Evolutionary conservation across 805 yeast species (phyloP).

Genomic region (Dipodascus albidus): DNA sequence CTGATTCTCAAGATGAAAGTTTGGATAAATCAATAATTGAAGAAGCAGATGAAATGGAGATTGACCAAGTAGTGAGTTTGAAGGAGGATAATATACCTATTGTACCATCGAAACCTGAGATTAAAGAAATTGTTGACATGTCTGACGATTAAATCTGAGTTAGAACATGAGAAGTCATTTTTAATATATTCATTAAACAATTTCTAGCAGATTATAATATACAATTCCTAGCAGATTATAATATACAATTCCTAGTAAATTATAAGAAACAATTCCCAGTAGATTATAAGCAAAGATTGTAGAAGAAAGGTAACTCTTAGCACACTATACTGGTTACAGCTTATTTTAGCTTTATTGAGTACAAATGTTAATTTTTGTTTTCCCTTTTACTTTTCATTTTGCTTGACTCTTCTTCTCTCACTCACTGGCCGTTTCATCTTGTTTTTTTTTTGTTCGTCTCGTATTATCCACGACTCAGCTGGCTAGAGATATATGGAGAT

Average conservation of each 20-base stretch:
- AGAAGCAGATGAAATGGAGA: slow-evolving; percentile 2
- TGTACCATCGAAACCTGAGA: background rate
- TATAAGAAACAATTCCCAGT: too few species aligned
- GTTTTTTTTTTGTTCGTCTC: too few species aligned
- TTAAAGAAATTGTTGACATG: background rate
- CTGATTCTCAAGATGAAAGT: slow-evolving; percentile 2
- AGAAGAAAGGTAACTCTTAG: background rate
- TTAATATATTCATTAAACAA: too few species aligned
- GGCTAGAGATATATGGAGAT: too few species aligned
- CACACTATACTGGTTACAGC: background rate
- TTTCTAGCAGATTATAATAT: too few species aligned
- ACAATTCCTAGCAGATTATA: too few species aligned
- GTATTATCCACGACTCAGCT: too few species aligned
- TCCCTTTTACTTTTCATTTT: background rate
- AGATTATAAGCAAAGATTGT: too few species aligned
- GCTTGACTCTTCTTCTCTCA: background rate
- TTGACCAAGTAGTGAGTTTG: background rate
- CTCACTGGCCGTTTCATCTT: background rate
- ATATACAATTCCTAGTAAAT: too few species aligned
- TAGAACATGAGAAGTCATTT: too few species aligned
- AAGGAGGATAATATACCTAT: too few species aligned
- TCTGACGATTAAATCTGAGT: background rate
- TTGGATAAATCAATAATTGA: slow-evolving; percentile 5
- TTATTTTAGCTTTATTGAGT: background rate
- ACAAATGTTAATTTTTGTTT: background rate